phyloP scores from a whole-genome alignment of 768 basidiomycete genomes.

The Exidia glandulosa region DNA sequence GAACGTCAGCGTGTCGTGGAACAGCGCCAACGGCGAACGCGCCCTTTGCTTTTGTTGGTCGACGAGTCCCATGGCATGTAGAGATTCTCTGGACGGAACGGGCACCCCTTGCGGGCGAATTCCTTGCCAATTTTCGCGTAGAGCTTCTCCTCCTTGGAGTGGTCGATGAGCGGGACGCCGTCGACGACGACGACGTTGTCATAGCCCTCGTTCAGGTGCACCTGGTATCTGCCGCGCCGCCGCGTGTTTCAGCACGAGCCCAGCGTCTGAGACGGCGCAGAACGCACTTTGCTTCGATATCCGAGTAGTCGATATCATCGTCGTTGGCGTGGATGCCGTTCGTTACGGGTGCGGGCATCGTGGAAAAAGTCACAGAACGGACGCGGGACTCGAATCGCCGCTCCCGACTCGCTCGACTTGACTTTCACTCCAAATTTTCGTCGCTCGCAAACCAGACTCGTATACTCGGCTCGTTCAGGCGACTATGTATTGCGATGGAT shows the following conservation, averaged over 20 bases:
- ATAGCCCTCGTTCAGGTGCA: slow-evolving; percentile 73
- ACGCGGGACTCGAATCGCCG: not conserved
- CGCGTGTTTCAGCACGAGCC: slow-evolving; percentile 3
- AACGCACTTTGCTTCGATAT: slow-evolving; percentile 76
- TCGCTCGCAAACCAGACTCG: too few relatives aligned
- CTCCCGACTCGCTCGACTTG: not conserved
- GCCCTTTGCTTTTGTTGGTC: slow-evolving; percentile 89
- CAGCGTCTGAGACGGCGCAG: not conserved
- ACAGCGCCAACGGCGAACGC: too few relatives aligned
- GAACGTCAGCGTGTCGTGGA: too few relatives aligned
- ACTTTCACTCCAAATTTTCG: too few relatives aligned
- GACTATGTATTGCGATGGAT: too few relatives aligned
- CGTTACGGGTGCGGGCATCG: slow-evolving; percentile 19
- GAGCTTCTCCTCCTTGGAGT: slow-evolving; percentile 71
- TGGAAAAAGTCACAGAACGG: not conserved
- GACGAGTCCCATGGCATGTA: slow-evolving; percentile 81
- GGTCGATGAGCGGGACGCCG: slow-evolving; percentile 83
- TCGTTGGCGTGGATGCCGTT: slow-evolving; percentile 25
- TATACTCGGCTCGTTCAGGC: too few relatives aligned
- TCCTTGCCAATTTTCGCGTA: slow-evolving; percentile 72
- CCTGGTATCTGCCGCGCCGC: slow-evolving; percentile 55
- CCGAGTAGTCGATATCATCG: slow-evolving; percentile 74
- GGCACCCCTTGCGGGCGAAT: slow-evolving; percentile 69
- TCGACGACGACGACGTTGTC: slow-evolving; percentile 91
- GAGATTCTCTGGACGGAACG: slow-evolving; percentile 67